Conservation (phyloP, 163 green algal species). For the Scenedesmus sp. region DNA sequence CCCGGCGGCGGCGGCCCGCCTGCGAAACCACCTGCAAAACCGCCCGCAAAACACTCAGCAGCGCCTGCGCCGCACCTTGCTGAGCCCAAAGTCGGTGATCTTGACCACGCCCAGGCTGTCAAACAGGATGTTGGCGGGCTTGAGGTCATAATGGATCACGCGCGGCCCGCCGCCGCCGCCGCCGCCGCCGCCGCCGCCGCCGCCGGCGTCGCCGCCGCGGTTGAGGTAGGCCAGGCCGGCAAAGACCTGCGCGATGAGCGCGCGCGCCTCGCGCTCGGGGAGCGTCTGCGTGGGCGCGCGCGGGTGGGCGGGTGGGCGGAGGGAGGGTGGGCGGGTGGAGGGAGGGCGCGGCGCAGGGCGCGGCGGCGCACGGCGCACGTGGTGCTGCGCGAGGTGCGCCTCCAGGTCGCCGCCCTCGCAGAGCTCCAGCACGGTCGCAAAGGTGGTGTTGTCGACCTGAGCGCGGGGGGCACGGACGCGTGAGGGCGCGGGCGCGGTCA, state of each 20-base stretch:
- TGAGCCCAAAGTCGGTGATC: conserved; percentile 92
- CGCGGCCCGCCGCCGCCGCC: conserved; percentile 56
- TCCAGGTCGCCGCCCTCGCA: conserved; percentile 93
- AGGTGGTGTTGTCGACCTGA: conserved; percentile 80
- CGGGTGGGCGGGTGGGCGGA: neutral
- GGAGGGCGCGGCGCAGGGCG: neutral
- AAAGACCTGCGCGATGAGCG: conserved; percentile 87
- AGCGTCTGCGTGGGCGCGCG: conserved; percentile 63
- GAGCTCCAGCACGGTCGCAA: conserved; percentile 95
- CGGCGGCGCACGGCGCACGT: conserved; percentile 43
- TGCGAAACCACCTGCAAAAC: no score
- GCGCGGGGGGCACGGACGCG: no score
- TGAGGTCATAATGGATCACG: conserved; percentile 98
- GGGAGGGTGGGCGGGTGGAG: neutral
- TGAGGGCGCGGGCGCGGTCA: no score
- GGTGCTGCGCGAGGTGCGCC: conserved; percentile 76
- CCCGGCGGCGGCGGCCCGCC: no score
- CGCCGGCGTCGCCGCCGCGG: conserved; percentile 1
- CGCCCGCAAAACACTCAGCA: no score
- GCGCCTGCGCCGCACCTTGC: conserved; percentile 74
- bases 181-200: neutral
- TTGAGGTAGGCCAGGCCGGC: conserved; percentile 86
- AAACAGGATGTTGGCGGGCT: conserved; percentile 98
- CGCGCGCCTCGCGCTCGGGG: conserved; percentile 87
- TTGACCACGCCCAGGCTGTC: conserved; percentile 85